phyloP scores from a whole-genome alignment of 441 rosid genomes.

The Euphorbia celastroides region DNA sequence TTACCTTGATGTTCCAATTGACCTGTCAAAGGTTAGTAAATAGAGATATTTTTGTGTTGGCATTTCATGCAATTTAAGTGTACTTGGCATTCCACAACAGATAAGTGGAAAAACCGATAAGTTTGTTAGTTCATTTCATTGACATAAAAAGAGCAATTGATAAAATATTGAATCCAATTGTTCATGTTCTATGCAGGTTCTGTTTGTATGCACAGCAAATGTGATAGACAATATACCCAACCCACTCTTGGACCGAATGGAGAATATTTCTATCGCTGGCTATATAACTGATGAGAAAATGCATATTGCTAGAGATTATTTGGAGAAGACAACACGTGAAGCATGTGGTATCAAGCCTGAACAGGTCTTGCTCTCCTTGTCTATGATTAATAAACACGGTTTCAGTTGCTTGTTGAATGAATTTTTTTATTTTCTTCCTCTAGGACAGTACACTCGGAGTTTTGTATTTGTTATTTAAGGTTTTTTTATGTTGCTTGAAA shows the following conservation, averaged over 20 bases:
- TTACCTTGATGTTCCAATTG: conserved; percentile 88
- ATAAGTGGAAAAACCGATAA: neutral
- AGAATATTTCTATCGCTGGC: conserved; percentile 84
- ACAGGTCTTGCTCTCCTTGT: conserved; percentile 44
- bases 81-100: neutral
- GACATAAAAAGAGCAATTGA: neutral
- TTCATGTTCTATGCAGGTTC: conserved; percentile 50
- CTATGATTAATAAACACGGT: neutral
- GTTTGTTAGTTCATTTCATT: neutral
- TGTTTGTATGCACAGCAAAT: conserved; percentile 97
- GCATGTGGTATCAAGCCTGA: conserved; percentile 94
- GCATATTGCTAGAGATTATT: conserved; percentile 89
- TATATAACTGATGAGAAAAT: conserved; percentile 96
- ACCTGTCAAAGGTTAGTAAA: conserved; percentile 76
- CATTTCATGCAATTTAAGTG: neutral
- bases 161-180: neutral
- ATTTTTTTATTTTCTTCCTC: no score
- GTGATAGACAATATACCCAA: conserved; percentile 71
- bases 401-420: no score
- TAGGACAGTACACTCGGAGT: no score
- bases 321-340: conserved; percentile 72
- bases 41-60: neutral
- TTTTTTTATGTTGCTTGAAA: conserved; percentile 1
- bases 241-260: conserved; percentile 97
- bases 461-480: neutral